phyloP scores from a whole-genome alignment of 805 yeast species.

The Lipomyces lipofer region DNA sequence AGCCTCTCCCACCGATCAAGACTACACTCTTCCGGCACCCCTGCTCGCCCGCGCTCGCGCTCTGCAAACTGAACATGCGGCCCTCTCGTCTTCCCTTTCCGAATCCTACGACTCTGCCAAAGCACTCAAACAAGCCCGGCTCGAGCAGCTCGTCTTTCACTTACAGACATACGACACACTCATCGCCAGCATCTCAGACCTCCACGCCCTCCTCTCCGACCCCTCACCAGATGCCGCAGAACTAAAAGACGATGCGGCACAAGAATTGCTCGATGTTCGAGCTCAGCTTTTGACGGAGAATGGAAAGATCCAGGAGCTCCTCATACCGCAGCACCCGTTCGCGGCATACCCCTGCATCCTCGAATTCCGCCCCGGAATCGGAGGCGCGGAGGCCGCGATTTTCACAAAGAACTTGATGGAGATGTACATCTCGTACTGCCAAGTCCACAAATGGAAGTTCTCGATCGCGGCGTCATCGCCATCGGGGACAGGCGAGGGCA shows the following conservation, averaged over 20 bases:
- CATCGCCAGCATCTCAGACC: constrained; percentile 7
- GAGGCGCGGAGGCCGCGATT: constrained; percentile 90
- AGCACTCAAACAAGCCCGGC: constrained; percentile 14
- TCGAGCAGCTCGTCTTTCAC: constrained; percentile 11
- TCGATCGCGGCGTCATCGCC: constrained; percentile 59
- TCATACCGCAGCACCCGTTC: constrained; percentile 77
- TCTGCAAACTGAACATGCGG: constrained; percentile 14
- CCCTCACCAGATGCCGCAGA: constrained; percentile 12
- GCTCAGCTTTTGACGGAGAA: background rate
- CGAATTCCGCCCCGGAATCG: constrained; percentile 93
- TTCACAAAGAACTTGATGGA: constrained; percentile 76
- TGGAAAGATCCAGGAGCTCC: constrained; percentile 42
- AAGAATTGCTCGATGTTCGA: constrained; percentile 10
- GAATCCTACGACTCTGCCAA: constrained; percentile 26
- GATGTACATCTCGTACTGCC: constrained; percentile 79
- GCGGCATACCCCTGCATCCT: constrained; percentile 74
- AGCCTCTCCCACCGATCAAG: too few relatives aligned
- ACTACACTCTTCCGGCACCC: constrained; percentile 4
- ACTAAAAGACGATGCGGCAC: constrained; percentile 22
- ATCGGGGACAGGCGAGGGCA: constrained; percentile 57
- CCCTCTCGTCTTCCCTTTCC: constrained; percentile 17
- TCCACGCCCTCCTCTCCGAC: constrained; percentile 1
- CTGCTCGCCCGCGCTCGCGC: constrained; percentile 12
- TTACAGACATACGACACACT: constrained; percentile 20
- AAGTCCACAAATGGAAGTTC: constrained; percentile 63